Base-by-base conservation (phyloP, 805 yeast genomes). In the Metschnikowia colocasiae region DNA sequence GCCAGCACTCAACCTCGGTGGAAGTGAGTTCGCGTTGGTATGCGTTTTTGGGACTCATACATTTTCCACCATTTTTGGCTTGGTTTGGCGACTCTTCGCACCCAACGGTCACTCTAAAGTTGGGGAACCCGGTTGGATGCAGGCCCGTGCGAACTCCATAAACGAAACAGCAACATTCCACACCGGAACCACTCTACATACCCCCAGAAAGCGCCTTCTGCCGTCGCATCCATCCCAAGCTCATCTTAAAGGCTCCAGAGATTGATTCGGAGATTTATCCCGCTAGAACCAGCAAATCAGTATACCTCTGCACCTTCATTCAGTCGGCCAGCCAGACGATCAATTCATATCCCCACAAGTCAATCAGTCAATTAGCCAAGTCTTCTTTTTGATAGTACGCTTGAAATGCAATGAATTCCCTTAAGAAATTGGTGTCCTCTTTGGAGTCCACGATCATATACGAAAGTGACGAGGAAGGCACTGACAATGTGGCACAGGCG, bases 371-470 rank as follows among this genome's bases (percentile, higher is more conserved):
- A n/a, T n/a, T n/a, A 25, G 10, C 12, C 30, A 10, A 27, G 20
- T 32, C 20, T 10, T 18, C 13, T 10, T 20, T 16, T 13, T 32
- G 13, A 10, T 12, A n/a, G n/a, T n/a, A 12, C 10, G 27, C 23
- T 15, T 39, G 41, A 44, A 25, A 54, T 47, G 54, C 55, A 43
- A 56, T 56, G 59, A 56, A 56, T 41, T 48, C 59, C 41, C 34
- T 56, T 29, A 56, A 56, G 30, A 51, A 48, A 40, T 47, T 56
- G 50, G 59, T 50, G 18, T 35, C 42, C 33, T 52, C 58, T 6
- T 44, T 56, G 35, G 42, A 39, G 34, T 19, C 42, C 34, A 27
- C 40, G n/a, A 20, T 35, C 32, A 29, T 41, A 18, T 25, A 13
- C 19, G 35, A 26, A 16, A 19, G 36, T 34, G 37, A 41, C 33